phyloP scores from a whole-genome alignment of 208 protist genomes.

The Borovskyia barvae region DNA sequence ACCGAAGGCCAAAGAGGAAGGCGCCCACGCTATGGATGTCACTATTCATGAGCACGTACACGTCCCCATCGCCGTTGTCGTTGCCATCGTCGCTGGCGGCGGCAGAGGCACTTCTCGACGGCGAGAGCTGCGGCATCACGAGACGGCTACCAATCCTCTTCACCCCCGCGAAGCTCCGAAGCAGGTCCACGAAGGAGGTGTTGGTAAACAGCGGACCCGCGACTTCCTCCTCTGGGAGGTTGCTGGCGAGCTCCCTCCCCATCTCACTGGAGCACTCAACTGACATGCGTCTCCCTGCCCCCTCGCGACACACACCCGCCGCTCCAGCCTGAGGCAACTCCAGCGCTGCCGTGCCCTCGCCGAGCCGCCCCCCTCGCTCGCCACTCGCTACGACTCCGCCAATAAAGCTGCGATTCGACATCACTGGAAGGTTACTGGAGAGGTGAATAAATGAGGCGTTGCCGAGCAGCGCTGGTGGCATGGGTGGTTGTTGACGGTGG shows the following conservation, averaged over 20 bases:
- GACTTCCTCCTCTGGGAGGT: too few relatives aligned
- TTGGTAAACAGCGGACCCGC: too few relatives aligned
- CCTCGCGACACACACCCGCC: too few relatives aligned
- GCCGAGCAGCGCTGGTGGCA: slow-evolving; percentile 21
- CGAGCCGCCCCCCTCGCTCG: too few relatives aligned
- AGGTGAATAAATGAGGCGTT: slow-evolving; percentile 21
- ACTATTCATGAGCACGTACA: slow-evolving; percentile 77
- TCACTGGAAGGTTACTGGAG: slow-evolving; percentile 6
- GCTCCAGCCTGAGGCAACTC: too few relatives aligned
- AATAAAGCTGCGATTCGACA: slow-evolving; percentile 12
- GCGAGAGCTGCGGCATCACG: not conserved
- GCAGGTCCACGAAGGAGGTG: not conserved
- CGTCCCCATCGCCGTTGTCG: slow-evolving; percentile 25
- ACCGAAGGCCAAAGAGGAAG: slow-evolving; percentile 76
- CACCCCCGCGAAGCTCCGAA: slow-evolving; percentile 4
- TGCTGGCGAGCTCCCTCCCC: too few relatives aligned
- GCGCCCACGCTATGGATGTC: slow-evolving; percentile 87
- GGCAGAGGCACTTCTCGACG: slow-evolving; percentile 2
- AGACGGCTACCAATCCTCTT: not conserved
- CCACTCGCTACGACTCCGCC: too few relatives aligned
- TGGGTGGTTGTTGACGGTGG: slow-evolving; percentile 24
- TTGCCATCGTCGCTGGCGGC: slow-evolving; percentile 33
- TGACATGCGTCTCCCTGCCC: too few relatives aligned
- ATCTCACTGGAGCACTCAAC: too few relatives aligned
- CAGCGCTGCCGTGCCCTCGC: too few relatives aligned